phyloP scores from a whole-genome alignment of 2,329 filamentous ascomycete species.

The Cladosporium sp. region DNA sequence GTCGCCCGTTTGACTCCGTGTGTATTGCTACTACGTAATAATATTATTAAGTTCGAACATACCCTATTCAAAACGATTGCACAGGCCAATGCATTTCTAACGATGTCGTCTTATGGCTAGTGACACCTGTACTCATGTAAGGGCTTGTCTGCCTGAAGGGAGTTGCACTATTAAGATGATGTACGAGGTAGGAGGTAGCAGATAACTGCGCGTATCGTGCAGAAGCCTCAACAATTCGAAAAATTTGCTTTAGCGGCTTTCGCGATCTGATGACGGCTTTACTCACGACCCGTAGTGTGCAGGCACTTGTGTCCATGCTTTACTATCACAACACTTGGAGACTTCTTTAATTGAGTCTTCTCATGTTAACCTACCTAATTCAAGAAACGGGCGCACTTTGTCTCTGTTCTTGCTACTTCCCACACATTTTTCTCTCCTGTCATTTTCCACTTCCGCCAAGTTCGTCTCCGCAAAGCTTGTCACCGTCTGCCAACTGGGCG shows the following conservation, averaged over 20 bases:
- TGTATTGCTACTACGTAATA: neutral
- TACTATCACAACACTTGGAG: neutral
- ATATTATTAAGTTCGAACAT: neutral
- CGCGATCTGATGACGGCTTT: neutral
- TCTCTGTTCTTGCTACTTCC: neutral
- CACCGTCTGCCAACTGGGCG: neutral
- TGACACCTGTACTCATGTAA: neutral
- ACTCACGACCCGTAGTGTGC: neutral
- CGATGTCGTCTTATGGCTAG: neutral
- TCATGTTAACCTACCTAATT: neutral
- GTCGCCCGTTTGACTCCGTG: neutral
- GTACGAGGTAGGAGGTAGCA: neutral
- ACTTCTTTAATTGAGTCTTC: neutral
- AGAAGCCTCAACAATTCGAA: neutral
- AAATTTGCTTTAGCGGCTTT: constrained; percentile 2
- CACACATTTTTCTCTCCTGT: neutral
- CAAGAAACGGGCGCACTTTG: neutral
- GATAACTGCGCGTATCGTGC: neutral
- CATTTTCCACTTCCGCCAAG: neutral
- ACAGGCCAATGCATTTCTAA: too few relatives aligned
- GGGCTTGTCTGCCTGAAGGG: too few relatives aligned
- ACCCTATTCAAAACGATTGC: too few relatives aligned
- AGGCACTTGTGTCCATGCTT: neutral
- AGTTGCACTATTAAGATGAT: neutral
- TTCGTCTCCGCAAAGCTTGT: neutral